These are phyloP conservation scores for Rickenella mellea DNA, from an alignment of 768 basidiomycete species.

Conservation along the genomic window DNA sequence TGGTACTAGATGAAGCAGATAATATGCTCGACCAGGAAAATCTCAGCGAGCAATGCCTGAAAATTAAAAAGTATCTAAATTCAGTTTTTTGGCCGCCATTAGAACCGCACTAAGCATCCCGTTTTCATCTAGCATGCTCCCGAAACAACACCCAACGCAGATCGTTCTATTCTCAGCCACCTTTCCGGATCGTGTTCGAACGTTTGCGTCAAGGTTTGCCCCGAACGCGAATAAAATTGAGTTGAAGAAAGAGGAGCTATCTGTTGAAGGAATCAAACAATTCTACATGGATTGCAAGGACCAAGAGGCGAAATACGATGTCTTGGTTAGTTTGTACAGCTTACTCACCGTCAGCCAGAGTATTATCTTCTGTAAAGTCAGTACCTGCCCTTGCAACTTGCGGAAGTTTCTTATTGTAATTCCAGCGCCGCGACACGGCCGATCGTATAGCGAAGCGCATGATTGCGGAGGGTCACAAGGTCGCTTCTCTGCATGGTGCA, in stretches of 20 bases:
- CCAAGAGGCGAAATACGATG: constrained; percentile 92
- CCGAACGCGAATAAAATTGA: constrained; percentile 95
- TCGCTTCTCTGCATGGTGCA: constrained; percentile 90
- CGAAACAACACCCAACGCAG: constrained; percentile 47
- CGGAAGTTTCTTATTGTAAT: not conserved
- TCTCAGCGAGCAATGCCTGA: constrained; percentile 85
- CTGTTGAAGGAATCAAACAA: constrained; percentile 89
- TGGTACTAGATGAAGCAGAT: constrained; percentile 97
- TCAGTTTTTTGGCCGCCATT: not conserved
- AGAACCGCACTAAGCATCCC: not conserved
- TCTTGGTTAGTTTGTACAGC: constrained; percentile 82
- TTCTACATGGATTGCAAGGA: constrained; percentile 95
- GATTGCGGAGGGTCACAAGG: constrained; percentile 90
- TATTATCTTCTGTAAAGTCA: constrained; percentile 94
- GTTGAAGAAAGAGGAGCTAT: constrained; percentile 87
- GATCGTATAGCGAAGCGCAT: constrained; percentile 88
- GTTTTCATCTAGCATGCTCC: constrained; percentile 40
- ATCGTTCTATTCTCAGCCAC: constrained; percentile 98
- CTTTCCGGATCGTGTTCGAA: constrained; percentile 88
- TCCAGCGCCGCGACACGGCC: constrained; percentile 80
- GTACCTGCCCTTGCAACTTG: constrained; percentile 13
- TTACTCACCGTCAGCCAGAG: constrained; percentile 94
- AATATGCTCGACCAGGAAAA: constrained; percentile 97
- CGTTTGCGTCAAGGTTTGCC: constrained; percentile 89
- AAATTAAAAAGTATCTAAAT: constrained; percentile 78